These are phyloP conservation scores for Taphrina pruni DNA, from an alignment of 1,139 yeast species.

Conservation along the genomic window DNA sequence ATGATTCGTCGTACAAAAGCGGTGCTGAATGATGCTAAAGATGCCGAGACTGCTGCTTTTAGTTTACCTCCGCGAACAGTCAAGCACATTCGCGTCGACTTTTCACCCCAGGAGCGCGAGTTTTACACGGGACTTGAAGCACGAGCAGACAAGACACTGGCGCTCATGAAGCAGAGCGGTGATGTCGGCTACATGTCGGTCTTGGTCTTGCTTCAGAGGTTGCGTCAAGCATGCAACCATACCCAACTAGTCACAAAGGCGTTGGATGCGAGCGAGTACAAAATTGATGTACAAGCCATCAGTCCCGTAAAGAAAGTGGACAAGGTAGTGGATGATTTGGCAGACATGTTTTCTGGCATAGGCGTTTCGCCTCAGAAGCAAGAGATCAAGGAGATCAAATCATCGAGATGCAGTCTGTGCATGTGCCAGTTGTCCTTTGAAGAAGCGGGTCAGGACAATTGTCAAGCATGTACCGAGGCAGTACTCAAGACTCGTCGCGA, in stretches of 20 bases:
- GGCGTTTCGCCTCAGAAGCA: conserved; percentile 34
- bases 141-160: conserved; percentile 71
- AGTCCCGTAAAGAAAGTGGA: conserved; percentile 34
- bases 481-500: conserved; percentile 20
- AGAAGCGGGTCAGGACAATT: conserved; percentile 16
- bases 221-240: conserved; percentile 89
- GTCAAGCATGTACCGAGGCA: conserved; percentile 27
- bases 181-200: conserved; percentile 75
- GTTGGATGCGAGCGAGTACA: conserved; percentile 32
- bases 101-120: conserved; percentile 67
- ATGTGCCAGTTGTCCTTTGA: conserved; percentile 23
- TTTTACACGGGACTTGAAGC: conserved; percentile 73
- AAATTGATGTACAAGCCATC: conserved; percentile 30
- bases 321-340: conserved; percentile 42
- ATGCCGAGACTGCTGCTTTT: conserved; percentile 73
- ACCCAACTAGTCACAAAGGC: conserved; percentile 49
- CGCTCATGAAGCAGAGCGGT: conserved; percentile 58
- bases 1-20: conserved; percentile 81
- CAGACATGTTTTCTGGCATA: conserved; percentile 38
- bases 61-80: conserved; percentile 77
- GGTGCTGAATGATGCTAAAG: conserved; percentile 57
- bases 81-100: conserved; percentile 66
- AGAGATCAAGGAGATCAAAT: conserved; percentile 7
- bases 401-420: conserved; percentile 40
- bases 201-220: conserved; percentile 76